phyloP scores from a whole-genome alignment of 140 eudicot species.

The Oenanthe javanica region DNA sequence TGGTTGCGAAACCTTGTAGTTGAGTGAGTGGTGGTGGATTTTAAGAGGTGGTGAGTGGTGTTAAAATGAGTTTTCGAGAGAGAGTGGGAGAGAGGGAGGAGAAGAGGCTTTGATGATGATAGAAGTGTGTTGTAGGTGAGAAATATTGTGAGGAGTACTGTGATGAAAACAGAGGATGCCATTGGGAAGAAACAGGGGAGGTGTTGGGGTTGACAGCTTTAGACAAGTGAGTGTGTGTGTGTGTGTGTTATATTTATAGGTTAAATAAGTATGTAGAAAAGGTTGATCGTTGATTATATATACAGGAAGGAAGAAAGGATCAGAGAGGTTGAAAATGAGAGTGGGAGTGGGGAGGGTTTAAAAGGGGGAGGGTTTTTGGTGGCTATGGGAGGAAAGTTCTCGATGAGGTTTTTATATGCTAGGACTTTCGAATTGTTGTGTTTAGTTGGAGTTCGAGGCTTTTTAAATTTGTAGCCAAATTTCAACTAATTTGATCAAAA shows the following conservation, averaged over 20 bases:
- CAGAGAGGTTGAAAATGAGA: not conserved
- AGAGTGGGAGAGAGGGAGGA: slow-evolving; percentile 60
- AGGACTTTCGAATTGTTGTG: no score
- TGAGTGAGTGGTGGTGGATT: slow-evolving; percentile 70
- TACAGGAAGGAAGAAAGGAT: not conserved
- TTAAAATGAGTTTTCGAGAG: slow-evolving; percentile 39
- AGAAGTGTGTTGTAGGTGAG: not conserved
- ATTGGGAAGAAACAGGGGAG: slow-evolving; percentile 10
- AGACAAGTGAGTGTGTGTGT: not conserved
- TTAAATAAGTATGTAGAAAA: not conserved
- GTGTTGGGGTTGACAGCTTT: not conserved
- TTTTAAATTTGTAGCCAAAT: no score
- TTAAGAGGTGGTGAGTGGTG: slow-evolving; percentile 62
- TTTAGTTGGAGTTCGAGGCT: no score
- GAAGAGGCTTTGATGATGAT: slow-evolving; percentile 22
- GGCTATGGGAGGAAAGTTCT: slow-evolving; percentile 12
- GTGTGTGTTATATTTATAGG: not conserved
- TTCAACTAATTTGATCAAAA: no score
- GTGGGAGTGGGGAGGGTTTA: slow-evolving; percentile 11
- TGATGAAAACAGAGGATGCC: slow-evolving; percentile 18
- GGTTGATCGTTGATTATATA: not conserved
- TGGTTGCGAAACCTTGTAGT: slow-evolving; percentile 54
- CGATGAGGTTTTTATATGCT: not conserved
- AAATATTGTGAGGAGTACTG: slow-evolving; percentile 9
- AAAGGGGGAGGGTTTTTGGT: slow-evolving; percentile 17